Base-by-base conservation (phyloP, 345 rosid species). In the Mercurialis annua region DNA sequence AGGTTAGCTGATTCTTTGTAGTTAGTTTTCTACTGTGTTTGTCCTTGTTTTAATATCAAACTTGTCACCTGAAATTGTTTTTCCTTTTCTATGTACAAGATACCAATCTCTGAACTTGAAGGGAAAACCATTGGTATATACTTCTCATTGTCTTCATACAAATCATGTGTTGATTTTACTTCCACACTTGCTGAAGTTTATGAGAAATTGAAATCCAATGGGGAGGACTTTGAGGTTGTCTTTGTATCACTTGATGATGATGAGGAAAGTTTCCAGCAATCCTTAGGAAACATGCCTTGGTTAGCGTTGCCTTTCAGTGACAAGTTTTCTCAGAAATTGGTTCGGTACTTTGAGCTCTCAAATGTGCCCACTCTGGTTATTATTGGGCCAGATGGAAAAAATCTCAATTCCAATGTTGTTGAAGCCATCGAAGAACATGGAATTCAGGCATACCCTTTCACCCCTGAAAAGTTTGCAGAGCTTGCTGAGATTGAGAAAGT, bases 361-460 rank as follows among this genome's bases (percentile, higher is more conserved):
- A 67, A 71, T 15, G 30, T 82, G 23, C 83, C 85, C 38, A 74
- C 81, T 23, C n/a, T 82, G 71, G 76, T 79, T 16, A 61, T 82
- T 18, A 64, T 82, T 31, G 76, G 83, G 24, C 65, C 69, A 1
- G 75, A 76, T 66, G 79, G 83, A 23, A 79, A 79, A 68, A 79
- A 77, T 16, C 71, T 79, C 9, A 60, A 79, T 46, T 64, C 43
- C 29, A 74, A 82, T 71, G 81, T 49, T 38, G 69, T 69, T 24
- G 79, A 79, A 38, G 57, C 74, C 20, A 29, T 82, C 59, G 69
- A 59, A 69, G 77, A 76, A 51, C 62, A 76, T 49, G 81, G 85
- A 48, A 17, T 23, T 54, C 61, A 64, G 17, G 83, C 83, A 56
- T 82, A 82, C 52, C 83, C 85, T 24, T 82, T 82, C 71, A 71